These are phyloP conservation scores for Heliamphora pulchella DNA, from an alignment of 179 eudicot species.

Conservation along the genomic window DNA sequence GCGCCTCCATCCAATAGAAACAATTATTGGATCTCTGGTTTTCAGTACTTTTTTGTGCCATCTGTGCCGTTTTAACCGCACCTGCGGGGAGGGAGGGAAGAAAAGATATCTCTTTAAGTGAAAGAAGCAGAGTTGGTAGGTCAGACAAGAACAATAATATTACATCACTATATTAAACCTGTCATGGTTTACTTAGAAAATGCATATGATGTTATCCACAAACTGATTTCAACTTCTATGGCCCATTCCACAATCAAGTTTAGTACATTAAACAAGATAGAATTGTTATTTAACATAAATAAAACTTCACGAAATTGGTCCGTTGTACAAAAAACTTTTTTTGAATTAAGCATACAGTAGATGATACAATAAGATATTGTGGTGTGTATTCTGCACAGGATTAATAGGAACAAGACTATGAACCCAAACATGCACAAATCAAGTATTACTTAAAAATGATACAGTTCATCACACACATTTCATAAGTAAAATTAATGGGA, in stretches of 20 bases:
- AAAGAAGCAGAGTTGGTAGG: neutral
- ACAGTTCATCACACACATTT: too few species aligned
- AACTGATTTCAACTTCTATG: neutral
- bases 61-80: conserved; percentile 77
- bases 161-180: neutral
- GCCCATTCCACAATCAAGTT: neutral
- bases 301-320: neutral
- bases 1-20: conserved; percentile 96
- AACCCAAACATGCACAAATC: neutral
- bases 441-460: neutral
- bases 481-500: too few species aligned
- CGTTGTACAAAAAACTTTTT: neutral
- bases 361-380: neutral
- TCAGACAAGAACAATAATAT: neutral
- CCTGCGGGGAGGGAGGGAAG: conserved; percentile 34
- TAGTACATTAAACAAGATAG: neutral
- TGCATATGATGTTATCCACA: neutral
- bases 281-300: neutral
- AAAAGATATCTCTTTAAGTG: neutral
- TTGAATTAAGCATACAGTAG: neutral
- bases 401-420: neutral
- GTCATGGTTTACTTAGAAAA: neutral
- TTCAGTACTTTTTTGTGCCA: conserved; percentile 95
- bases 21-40: conserved; percentile 82
- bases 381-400: neutral